phyloP scores from a whole-genome alignment of 2,329 filamentous ascomycete genomes.

The Ilyonectria destructans region DNA sequence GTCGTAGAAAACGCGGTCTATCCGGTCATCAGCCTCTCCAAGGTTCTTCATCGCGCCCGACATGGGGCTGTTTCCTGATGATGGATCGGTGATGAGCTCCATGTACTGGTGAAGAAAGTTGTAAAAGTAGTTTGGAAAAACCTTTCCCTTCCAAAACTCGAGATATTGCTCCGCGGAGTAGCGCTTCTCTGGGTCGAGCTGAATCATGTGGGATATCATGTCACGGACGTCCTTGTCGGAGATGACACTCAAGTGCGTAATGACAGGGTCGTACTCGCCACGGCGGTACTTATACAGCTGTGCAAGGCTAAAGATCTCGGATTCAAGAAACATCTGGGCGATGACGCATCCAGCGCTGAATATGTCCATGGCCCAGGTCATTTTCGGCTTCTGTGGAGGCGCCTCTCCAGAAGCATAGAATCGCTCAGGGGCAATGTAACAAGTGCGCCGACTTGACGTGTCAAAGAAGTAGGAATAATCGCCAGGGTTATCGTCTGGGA shows the following conservation, averaged over 20 bases:
- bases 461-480: conserved; percentile 99
- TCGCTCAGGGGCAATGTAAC: conserved; percentile 94
- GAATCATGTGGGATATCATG: conserved; percentile 96
- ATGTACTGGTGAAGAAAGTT: conserved; percentile 98
- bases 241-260: conserved; percentile 87
- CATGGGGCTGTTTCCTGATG: conserved; percentile 81
- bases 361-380: conserved; percentile 97
- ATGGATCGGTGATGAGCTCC: conserved; percentile 93
- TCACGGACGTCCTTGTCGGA: conserved; percentile 90
- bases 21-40: conserved; percentile 92
- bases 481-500: conserved; percentile 96
- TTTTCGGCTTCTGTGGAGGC: conserved; percentile 72
- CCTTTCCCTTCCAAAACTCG: conserved; percentile 91
- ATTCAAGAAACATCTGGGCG: conserved; percentile 94
- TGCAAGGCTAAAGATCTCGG: conserved; percentile 97
- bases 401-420: conserved; percentile 83
- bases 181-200: conserved; percentile 90
- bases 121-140: conserved; percentile 98
- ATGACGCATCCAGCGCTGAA: conserved; percentile 98
- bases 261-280: conserved; percentile 91
- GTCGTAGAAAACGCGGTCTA: conserved; percentile 92
- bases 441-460: conserved; percentile 90
- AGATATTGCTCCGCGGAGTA: conserved; percentile 96
- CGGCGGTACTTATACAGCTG: conserved; percentile 96
- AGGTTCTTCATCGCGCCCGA: conserved; percentile 79